phyloP scores from a whole-genome alignment of 345 rosid species.

The Orychophragmus violaceus region DNA sequence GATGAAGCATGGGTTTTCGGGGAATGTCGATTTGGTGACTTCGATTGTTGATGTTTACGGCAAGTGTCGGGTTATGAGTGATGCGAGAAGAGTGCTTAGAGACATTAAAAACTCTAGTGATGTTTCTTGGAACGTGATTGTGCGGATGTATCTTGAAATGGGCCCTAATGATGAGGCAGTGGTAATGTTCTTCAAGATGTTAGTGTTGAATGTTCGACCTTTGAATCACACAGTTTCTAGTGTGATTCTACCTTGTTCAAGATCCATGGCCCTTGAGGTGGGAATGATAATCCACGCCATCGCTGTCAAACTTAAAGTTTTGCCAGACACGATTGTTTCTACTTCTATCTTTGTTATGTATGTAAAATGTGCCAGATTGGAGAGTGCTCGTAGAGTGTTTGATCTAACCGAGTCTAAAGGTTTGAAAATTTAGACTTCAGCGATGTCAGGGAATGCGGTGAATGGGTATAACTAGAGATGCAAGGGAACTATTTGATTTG shows the following conservation, averaged over 20 bases:
- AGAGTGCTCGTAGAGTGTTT: conserved; percentile 55
- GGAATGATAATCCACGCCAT: conserved; percentile 73
- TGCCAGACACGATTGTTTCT: conserved; percentile 48
- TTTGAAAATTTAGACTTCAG: conserved; percentile 65
- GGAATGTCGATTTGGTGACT: conserved; percentile 63
- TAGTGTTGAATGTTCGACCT: conserved; percentile 41
- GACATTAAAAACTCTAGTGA: conserved; percentile 57
- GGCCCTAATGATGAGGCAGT: conserved; percentile 57
- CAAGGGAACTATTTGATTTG: conserved; percentile 61
- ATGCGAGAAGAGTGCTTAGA: conserved; percentile 66
- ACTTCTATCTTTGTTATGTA: conserved; percentile 67
- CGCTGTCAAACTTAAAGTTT: conserved; percentile 39
- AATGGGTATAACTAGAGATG: conserved; percentile 57
- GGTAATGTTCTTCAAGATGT: conserved; percentile 54
- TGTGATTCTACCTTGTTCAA: conserved; percentile 71
- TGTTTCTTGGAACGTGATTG: conserved; percentile 87
- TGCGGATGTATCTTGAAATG: conserved; percentile 68
- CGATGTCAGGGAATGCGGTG: conserved; percentile 61
- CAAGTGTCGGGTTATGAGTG: conserved; percentile 55
- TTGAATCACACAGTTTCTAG: conserved; percentile 62
- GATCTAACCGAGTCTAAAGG: conserved; percentile 47
- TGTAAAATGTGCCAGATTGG: conserved; percentile 52
- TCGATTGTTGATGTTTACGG: conserved; percentile 83
- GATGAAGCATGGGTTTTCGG: conserved; percentile 42
- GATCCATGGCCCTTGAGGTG: conserved; percentile 37